Evolutionary conservation across 805 yeast genomes (phyloP).

Genomic region (Yarrowia sp.): DNA sequence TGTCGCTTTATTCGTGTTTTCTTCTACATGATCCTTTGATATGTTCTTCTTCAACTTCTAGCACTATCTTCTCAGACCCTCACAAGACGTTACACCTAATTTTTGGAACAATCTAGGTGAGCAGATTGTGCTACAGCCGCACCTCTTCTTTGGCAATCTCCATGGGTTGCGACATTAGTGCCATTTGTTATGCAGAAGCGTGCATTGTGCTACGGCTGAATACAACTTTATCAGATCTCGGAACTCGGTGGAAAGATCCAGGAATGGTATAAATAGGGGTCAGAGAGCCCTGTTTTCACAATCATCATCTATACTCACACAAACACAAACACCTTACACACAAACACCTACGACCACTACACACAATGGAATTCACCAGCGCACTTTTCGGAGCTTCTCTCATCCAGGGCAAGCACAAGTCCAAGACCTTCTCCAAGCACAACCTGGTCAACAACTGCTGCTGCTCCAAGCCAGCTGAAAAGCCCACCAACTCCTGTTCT

Average conservation of each 20-base stretch:
- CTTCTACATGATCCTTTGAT: too few species aligned
- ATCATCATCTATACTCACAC: background rate
- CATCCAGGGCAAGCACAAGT: background rate
- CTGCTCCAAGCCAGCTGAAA: background rate
- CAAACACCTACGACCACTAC: background rate
- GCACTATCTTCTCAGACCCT: too few species aligned
- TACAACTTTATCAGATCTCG: constrained; percentile 9
- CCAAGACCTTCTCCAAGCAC: background rate
- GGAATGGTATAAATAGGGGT: background rate
- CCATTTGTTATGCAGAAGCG: background rate
- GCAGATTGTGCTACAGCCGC: background rate
- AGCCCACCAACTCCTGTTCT: background rate
- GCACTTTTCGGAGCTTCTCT: constrained; percentile 4
- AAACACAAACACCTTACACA: background rate
- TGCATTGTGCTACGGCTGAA: constrained; percentile 6
- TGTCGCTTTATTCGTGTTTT: too few species aligned
- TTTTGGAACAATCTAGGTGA: background rate
- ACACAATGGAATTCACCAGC: constrained; percentile 6
- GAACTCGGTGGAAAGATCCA: background rate
- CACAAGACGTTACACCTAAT: too few species aligned
- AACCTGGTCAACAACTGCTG: constrained; percentile 11
- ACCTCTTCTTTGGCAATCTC: background rate
- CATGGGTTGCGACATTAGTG: background rate
- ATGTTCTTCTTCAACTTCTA: too few species aligned
- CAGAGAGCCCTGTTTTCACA: background rate